Base-by-base conservation (phyloP, 257 asterid species). In the Ilex asprella region DNA sequence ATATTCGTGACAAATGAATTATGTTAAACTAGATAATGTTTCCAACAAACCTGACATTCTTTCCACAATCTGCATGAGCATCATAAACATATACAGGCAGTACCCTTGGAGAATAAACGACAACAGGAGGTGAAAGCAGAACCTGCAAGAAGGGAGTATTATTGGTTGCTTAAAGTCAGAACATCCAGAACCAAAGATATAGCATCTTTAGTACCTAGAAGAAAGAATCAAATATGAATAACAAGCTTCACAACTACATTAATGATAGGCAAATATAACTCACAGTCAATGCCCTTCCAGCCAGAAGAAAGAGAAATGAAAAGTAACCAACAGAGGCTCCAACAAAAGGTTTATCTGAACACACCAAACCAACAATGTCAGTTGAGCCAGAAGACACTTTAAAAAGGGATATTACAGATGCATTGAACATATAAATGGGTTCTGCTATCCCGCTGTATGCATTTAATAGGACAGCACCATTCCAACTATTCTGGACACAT, bases 261-360 rank as follows among this genome's bases (percentile, higher is more conserved):
- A 62, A n/a, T 14, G 31, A 68, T 16, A 57, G 58, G 41, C 56
- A 66, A 67, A 70, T 63, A 55, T 58, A 71, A 89, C 96, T 93
- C 73, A 93, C 99, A 62, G 99, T 84, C 66, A 93, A 85, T 65
- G 99, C 99, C 69, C 99, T 80, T 76, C 97, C 99, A 67, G 92
- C 96, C 77, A 93, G 76, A 57, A 93, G 93, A 80, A 93, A 93
- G 62, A 93, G 96, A 75, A 89, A 93, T 70, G 97, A 76, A 79
- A 93, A 93, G 86, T 93, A 93, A 73, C 99, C 99, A 72, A 93
- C 99, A 52, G 99, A 89, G 7, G 94, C 99, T n/a, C 99, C 99
- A 51, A 84, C 97, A 52, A 89, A 93, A 73, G 99, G 92, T 70
- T 70, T 87, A 63, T 70, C 99, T 93, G 91, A 58, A 62, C 41